These are phyloP conservation scores for Fraxinus paxiana DNA, from an alignment of 305 asterid genomes.

Conservation along the genomic window DNA sequence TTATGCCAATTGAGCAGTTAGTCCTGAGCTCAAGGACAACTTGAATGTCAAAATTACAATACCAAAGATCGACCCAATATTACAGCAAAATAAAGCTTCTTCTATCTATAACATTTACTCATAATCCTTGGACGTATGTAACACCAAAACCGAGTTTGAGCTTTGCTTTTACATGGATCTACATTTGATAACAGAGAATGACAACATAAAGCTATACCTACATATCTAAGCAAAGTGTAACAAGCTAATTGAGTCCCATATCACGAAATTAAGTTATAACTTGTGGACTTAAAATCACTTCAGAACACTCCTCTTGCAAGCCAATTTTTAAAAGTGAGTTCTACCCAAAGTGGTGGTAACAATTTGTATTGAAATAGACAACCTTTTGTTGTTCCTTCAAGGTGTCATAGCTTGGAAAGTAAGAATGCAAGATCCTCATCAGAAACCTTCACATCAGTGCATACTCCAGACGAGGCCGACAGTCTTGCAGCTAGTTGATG, in stretches of 20 bases:
- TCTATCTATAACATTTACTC: not conserved
- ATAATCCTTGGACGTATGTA: not conserved
- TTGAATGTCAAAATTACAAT: not conserved
- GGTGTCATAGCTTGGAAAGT: conserved; percentile 49
- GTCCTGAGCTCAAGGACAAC: not conserved
- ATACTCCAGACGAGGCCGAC: conserved; percentile 60
- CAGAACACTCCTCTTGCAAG: not conserved
- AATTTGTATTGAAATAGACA: not conserved
- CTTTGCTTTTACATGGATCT: not conserved
- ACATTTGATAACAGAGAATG: not conserved
- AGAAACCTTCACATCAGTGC: conserved; percentile 53
- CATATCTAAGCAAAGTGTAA: not conserved
- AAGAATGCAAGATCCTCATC: conserved; percentile 72
- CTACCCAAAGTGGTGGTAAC: not conserved
- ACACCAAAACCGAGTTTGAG: not conserved
- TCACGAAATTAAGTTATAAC: not conserved
- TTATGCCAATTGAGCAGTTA: not conserved
- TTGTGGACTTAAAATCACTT: not conserved
- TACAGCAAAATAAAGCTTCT: not conserved
- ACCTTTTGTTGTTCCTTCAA: not conserved
- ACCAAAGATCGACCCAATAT: not conserved
- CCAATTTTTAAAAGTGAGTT: not conserved
- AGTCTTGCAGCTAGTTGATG: conserved; percentile 92
- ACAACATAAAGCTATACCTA: not conserved
- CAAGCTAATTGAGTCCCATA: not conserved